phyloP scores from a whole-genome alignment of 2,329 filamentous ascomycete genomes.

The Fusarium verticillioides region DNA sequence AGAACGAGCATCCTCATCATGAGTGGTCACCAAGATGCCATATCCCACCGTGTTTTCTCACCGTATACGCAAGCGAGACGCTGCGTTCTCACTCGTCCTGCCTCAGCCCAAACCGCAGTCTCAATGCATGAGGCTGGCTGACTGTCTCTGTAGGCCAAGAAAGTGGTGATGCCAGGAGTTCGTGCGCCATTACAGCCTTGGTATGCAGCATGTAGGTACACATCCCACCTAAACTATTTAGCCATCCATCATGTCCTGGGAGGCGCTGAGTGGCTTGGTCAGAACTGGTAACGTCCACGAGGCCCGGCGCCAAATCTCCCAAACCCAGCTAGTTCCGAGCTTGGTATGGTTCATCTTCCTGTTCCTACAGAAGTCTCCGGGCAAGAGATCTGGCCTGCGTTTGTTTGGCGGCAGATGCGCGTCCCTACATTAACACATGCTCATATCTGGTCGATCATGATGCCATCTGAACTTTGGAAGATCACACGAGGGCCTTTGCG shows the following conservation, averaged over 20 bases:
- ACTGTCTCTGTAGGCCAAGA: constrained; percentile 8
- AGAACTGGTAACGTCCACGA: constrained; percentile 39
- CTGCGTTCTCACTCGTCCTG: constrained; percentile 21
- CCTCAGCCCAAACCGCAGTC: constrained; percentile 9
- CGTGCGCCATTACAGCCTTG: constrained; percentile 27
- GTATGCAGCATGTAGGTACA: constrained; percentile 40
- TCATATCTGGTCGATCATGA: constrained; percentile 30
- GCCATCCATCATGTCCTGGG: constrained; percentile 19
- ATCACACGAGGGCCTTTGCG: constrained; percentile 28
- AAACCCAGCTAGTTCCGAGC: constrained; percentile 34
- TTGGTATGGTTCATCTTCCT: constrained; percentile 29
- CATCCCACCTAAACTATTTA: constrained; percentile 23
- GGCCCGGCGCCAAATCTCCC: constrained; percentile 37
- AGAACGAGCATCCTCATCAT: constrained; percentile 21
- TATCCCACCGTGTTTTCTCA: constrained; percentile 4
- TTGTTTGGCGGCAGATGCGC: constrained; percentile 43
- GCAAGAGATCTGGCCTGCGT: constrained; percentile 33
- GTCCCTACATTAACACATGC: constrained; percentile 35
- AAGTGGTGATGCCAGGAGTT: constrained; percentile 25
- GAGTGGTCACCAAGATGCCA: constrained; percentile 30
- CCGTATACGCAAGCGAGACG: constrained; percentile 1
- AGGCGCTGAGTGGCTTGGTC: constrained; percentile 41
- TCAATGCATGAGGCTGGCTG: constrained; percentile 17
- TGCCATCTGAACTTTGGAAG: constrained; percentile 29
- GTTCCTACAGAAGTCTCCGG: constrained; percentile 37